Evolutionary conservation across 441 rosid genomes (phyloP), one percentile per base, ranked within the genome.

Genomic region (Aleurites moluccanus): DNA sequence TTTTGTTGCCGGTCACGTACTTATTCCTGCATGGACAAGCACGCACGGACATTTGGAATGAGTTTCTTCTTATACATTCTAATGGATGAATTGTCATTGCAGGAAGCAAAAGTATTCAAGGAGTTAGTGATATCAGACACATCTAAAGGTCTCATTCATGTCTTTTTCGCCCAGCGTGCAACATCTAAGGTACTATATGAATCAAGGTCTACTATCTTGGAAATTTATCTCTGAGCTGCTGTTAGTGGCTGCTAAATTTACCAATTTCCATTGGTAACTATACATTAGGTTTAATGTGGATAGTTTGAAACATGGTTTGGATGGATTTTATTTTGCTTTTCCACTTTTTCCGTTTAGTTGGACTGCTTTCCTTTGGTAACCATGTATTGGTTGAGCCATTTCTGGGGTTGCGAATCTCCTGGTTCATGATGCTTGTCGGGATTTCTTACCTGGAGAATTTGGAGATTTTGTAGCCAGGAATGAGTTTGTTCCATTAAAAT

Each of bases 91-190:
- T 69, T 77, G 27, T 67, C 71, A 3, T 80, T 83, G 86, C 92
- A 95, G 99, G 99, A 95, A 82, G 88, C 90, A 75, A 87, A 88
- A 83, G 92, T 87, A 40, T 95, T 90, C 73, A 90, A 88, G 76
- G 84, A 92, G 30, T 75, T 95, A 70, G 90, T 93, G 66, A 27
- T 90, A 74, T 83, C 93, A 64, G 95, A 88, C 62, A 93, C 99
- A 40, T 77, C 97, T 28, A 91, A 86, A 80, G 92, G 91, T 75
- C 97, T 95, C 83, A 90, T 93, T 81, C 97, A 95, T 85, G 85
- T 81, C 64, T 93, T 91, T 81, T 87, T 95, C 23, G 91, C 97
- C 52, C 97, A 91, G 76, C 96, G 97, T 82, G 83, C 89, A 63
- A 86, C 92, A 59, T 86, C 95, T 61, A 95, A 93, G 96, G 99